Conservation (phyloP, 306 rosid genomes). For the Notholithocarpus densiflorus region DNA sequence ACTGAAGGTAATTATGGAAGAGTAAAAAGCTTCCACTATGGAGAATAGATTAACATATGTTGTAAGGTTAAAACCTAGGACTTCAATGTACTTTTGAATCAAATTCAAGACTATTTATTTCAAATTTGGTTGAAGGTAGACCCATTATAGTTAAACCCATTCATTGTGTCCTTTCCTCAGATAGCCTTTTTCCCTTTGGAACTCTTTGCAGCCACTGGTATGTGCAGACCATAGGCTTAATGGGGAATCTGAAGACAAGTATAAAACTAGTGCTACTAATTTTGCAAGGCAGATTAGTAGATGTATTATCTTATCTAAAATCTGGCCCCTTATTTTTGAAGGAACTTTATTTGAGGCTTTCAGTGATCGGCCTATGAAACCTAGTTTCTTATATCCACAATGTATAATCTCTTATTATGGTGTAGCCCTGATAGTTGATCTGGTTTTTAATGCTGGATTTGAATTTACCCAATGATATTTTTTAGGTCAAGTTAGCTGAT, state of each 20-base stretch:
- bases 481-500: conserved; percentile 90
- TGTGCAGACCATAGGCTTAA: neutral
- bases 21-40: neutral
- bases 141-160: neutral
- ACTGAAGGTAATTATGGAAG: neutral
- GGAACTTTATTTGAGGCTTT: neutral
- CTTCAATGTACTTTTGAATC: neutral
- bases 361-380: neutral
- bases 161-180: neutral
- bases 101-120: neutral
- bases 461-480: conserved; percentile 9
- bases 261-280: neutral
- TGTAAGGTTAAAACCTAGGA: neutral
- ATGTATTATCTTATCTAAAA: neutral
- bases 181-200: neutral
- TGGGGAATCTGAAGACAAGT: neutral
- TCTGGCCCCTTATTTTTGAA: neutral
- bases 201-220: neutral
- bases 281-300: neutral
- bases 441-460: neutral
- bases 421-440: neutral
- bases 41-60: neutral
- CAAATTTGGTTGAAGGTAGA: neutral
- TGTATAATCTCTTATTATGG: neutral
- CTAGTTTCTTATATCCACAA: neutral